Evolutionary conservation across 148 eudicot genomes (phyloP).

Genomic region (Beta vulgaris): DNA sequence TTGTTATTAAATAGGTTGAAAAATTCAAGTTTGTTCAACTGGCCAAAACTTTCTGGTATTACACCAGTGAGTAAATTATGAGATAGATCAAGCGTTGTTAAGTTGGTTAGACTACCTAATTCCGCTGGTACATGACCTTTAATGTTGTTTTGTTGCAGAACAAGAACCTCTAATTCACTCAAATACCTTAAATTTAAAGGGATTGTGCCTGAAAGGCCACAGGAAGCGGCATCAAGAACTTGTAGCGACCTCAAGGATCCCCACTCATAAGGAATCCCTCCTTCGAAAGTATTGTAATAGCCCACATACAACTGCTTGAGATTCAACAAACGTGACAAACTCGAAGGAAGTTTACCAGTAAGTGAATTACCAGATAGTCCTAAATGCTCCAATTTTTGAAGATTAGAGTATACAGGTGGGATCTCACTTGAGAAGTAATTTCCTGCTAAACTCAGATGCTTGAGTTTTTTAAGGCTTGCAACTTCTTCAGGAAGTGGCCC

Average conservation of each 20-base stretch:
- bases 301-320: conserved; percentile 24
- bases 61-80: conserved; percentile 24
- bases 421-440: conserved; percentile 31
- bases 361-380: conserved; percentile 28
- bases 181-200: conserved; percentile 34
- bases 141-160: conserved; percentile 22
- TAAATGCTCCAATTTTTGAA: conserved; percentile 27
- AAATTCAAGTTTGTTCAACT: conserved; percentile 32
- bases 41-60: conserved; percentile 41
- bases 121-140: conserved; percentile 31
- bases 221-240: conserved; percentile 16
- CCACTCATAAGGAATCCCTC: conserved; percentile 41
- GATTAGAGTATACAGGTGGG: conserved; percentile 23
- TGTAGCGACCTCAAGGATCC: conserved; percentile 26
- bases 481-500: conserved; percentile 20
- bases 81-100: conserved; percentile 22
- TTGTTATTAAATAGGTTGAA: conserved; percentile 39
- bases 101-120: conserved; percentile 13
- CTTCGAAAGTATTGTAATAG: conserved; percentile 26
- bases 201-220: conserved; percentile 31
- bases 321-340: conserved; percentile 26
- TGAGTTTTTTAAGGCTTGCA: conserved; percentile 3
- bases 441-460: conserved; percentile 26
- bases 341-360: conserved; percentile 32
- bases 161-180: conserved; percentile 18